phyloP scores from a whole-genome alignment of 208 protist genomes.

The Trypanosoma rangeli region DNA sequence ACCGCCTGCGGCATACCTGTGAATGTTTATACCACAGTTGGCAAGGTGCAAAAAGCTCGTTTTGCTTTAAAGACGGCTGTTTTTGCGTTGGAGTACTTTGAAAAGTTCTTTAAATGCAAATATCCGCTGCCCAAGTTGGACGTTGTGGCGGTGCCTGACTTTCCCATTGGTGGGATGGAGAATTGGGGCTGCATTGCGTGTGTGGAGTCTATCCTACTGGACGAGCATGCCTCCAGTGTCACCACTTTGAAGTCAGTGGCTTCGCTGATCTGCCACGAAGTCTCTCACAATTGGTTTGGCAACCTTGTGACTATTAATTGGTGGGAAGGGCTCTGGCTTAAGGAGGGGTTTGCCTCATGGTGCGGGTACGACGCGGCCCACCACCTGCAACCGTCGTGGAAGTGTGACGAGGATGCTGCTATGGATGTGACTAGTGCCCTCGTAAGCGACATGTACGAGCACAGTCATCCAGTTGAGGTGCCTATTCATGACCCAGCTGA shows the following conservation, averaged over 20 bases:
- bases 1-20: conserved; percentile 67
- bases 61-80: conserved; percentile 84
- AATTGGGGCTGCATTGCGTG: conserved; percentile 96
- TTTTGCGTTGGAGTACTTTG: conserved; percentile 83
- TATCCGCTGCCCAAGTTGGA: conserved; percentile 98
- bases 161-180: conserved; percentile 97
- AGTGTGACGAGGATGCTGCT: conserved; percentile 81
- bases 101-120: conserved; percentile 85
- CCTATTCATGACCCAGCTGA: conserved; percentile 87
- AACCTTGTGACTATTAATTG: conserved; percentile 99
- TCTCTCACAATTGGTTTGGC: conserved; percentile 98
- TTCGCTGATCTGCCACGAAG: conserved; percentile 95
- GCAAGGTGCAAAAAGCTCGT: conserved; percentile 56
- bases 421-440: conserved; percentile 65
- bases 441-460: conserved; percentile 87
- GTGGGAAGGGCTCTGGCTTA: conserved; percentile 99
- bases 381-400: conserved; percentile 87
- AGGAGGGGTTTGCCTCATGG: conserved; percentile 99
- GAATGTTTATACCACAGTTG: conserved; percentile 69
- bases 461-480: conserved; percentile 97
- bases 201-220: conserved; percentile 88
- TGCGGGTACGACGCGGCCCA: conserved; percentile 89
- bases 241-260: conserved; percentile 74
- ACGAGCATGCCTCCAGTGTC: conserved; percentile 60
- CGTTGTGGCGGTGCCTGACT: conserved; percentile 96